Evolutionary conservation across 441 rosid genomes (phyloP).

Genomic region (Arabidopsis hybrid): DNA sequence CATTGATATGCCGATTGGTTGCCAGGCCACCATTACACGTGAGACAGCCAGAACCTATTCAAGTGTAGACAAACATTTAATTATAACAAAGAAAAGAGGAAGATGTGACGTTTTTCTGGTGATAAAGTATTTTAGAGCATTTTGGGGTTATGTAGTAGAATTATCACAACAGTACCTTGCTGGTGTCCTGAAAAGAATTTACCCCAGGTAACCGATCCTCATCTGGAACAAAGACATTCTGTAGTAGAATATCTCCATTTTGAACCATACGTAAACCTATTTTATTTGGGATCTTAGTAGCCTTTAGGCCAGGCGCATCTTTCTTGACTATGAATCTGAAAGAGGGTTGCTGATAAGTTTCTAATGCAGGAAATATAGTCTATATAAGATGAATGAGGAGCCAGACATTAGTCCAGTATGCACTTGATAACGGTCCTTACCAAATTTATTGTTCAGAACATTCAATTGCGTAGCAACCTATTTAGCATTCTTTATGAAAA

Average conservation of each 20-base stretch:
- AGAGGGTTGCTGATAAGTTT: constrained; percentile 9
- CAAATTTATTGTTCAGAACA: background rate
- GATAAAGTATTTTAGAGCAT: constrained; percentile 1
- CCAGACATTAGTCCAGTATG: constrained; percentile 11
- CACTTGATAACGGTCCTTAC: background rate
- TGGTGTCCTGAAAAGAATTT: constrained; percentile 91
- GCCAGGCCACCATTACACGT: constrained; percentile 97
- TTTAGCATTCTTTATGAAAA: background rate
- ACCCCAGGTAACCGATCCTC: constrained; percentile 91
- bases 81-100: background rate
- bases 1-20: constrained; percentile 93
- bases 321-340: constrained; percentile 85
- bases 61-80: constrained; percentile 15
- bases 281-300: constrained; percentile 87
- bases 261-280: constrained; percentile 95
- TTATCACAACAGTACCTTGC: constrained; percentile 62
- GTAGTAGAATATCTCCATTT: constrained; percentile 88
- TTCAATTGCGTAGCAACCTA: constrained; percentile 5
- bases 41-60: constrained; percentile 90
- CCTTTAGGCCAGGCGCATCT: constrained; percentile 86
- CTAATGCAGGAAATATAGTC: constrained; percentile 1
- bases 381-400: background rate
- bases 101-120: constrained; percentile 5
- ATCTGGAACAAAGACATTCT: constrained; percentile 84
- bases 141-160: background rate